These are phyloP conservation scores for Penicillium sp. DNA, from an alignment of 2,329 filamentous ascomycete species.

Conservation along the genomic window DNA sequence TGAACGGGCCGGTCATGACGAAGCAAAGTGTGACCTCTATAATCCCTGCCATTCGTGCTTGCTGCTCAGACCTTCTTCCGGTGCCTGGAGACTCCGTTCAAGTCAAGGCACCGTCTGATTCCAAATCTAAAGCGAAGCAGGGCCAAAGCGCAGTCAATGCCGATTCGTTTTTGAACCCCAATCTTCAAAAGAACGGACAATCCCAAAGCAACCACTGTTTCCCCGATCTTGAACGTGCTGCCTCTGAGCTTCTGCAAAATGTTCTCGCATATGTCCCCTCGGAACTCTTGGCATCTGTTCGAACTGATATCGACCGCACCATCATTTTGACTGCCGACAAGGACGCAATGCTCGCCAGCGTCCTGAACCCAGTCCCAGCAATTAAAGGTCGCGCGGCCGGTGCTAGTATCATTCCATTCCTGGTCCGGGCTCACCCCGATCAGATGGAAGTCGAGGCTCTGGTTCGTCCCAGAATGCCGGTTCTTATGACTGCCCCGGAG, in stretches of 20 bases:
- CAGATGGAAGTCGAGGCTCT: constrained; percentile 67
- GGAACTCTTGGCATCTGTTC: constrained; percentile 62
- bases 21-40: constrained; percentile 63
- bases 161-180: constrained; percentile 61
- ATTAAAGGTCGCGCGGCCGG: constrained; percentile 57
- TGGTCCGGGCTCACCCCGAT: constrained; percentile 60
- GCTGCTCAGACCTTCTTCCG: constrained; percentile 68
- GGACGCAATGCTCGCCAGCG: constrained; percentile 71
- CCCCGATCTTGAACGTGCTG: constrained; percentile 51
- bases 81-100: constrained; percentile 36
- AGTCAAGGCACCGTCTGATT: constrained; percentile 33
- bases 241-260: constrained; percentile 57
- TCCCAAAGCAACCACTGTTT: constrained; percentile 16
- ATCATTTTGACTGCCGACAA: constrained; percentile 66
- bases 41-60: constrained; percentile 57
- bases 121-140: constrained; percentile 39
- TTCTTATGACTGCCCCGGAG: constrained; percentile 31
- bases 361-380: constrained; percentile 69
- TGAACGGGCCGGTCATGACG: constrained; percentile 61
- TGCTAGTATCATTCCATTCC: constrained; percentile 73
- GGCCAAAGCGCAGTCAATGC: constrained; percentile 51
- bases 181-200: constrained; percentile 30
- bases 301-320: constrained; percentile 73
- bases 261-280: constrained; percentile 62
- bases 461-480: constrained; percentile 50